phyloP scores from a whole-genome alignment of 257 asterid genomes.

The Solanum bukasovii region DNA sequence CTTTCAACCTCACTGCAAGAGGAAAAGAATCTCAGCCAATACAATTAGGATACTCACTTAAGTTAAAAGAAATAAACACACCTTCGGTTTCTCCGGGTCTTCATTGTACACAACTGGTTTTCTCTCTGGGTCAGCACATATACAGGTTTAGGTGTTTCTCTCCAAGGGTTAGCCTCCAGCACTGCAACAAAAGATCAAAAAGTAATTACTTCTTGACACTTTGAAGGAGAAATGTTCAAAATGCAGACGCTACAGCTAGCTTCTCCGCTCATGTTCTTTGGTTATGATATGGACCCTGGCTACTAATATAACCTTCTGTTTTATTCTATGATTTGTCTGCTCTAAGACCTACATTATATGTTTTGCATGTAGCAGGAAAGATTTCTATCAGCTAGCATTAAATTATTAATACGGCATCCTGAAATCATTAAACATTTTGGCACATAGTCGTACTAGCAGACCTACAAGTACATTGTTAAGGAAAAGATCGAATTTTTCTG shows the following conservation, averaged over 20 bases:
- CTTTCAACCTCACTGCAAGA: constrained; percentile 81
- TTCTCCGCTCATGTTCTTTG: neutral
- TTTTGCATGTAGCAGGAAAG: neutral
- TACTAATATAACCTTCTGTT: neutral
- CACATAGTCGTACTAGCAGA: neutral
- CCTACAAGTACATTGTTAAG: neutral
- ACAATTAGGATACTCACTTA: neutral
- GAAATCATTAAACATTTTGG: neutral
- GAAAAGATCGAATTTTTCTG: neutral
- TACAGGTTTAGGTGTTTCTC: constrained; percentile 79
- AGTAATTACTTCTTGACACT: neutral
- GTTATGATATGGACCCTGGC: neutral
- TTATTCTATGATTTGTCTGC: neutral
- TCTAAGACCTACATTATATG: neutral
- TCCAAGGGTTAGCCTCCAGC: constrained; percentile 92
- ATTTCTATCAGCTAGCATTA: neutral
- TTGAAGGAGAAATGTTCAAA: neutral
- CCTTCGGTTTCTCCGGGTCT: constrained; percentile 80
- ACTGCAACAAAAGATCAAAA: constrained; percentile 30
- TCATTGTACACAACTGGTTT: constrained; percentile 88
- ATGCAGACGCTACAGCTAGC: neutral
- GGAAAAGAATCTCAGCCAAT: constrained; percentile 9
- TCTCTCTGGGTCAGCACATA: constrained; percentile 86
- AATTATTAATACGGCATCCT: neutral
- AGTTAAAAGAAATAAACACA: constrained; percentile 7